Conservation (phyloP, 2,329 filamentous ascomycete species). For the Scytalidium lignicola region DNA sequence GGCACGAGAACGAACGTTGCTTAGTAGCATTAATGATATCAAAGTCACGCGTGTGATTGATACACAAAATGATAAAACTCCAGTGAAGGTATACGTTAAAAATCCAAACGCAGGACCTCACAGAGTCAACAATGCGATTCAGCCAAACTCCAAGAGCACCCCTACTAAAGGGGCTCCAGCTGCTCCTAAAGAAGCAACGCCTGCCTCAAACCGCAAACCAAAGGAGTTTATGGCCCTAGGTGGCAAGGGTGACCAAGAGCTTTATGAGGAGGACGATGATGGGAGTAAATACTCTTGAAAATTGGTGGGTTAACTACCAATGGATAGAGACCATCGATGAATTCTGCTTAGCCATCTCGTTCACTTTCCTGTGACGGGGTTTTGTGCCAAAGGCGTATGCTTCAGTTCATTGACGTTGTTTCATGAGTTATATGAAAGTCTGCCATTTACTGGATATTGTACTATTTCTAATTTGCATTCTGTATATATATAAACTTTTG, state of each 20-base stretch:
- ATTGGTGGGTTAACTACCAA: neutral
- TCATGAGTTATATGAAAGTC: neutral
- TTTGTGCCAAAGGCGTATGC: neutral
- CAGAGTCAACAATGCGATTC: slow-evolving; percentile 36
- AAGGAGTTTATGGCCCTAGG: slow-evolving; percentile 80
- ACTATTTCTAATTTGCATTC: neutral
- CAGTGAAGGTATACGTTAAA: slow-evolving; percentile 71
- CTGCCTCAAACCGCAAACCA: slow-evolving; percentile 61
- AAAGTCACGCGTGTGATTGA: slow-evolving; percentile 54
- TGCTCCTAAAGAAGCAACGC: slow-evolving; percentile 51
- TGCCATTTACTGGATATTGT: neutral
- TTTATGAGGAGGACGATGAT: slow-evolving; percentile 71
- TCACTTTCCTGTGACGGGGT: too few relatives aligned
- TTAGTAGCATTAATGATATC: slow-evolving; percentile 77
- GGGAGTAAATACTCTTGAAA: slow-evolving; percentile 39
- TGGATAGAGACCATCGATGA: too few relatives aligned
- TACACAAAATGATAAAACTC: slow-evolving; percentile 45
- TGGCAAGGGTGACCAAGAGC: slow-evolving; percentile 74
- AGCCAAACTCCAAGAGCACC: slow-evolving; percentile 23
- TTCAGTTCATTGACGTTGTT: neutral
- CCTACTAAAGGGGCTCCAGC: slow-evolving; percentile 16
- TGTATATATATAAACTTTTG: neutral
- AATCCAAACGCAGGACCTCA: slow-evolving; percentile 45
- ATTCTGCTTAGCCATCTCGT: too few relatives aligned
- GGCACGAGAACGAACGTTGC: slow-evolving; percentile 75